Evolutionary conservation across 116 monocot genomes (phyloP).

Genomic region (Cymodocea nodosa): DNA sequence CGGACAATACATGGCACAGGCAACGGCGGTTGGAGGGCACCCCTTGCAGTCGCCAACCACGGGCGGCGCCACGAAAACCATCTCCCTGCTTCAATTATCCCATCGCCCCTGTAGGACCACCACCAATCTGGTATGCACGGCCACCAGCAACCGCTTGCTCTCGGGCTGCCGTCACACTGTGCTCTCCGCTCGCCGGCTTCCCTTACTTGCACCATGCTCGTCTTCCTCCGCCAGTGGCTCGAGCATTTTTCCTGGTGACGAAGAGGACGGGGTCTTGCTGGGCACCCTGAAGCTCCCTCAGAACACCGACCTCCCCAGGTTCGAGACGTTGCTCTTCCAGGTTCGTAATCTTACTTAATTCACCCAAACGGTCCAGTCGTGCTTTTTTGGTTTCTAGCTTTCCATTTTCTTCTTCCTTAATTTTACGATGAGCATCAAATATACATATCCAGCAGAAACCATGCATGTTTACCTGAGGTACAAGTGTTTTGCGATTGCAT

Average conservation of each 20-base stretch:
- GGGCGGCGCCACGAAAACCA: background rate
- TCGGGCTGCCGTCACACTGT: background rate
- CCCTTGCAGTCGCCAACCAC: background rate
- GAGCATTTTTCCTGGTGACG: slow-evolving; percentile 14
- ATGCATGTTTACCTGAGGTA: background rate
- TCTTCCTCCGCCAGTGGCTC: background rate
- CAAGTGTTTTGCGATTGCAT: too few relatives aligned
- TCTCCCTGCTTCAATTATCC: background rate
- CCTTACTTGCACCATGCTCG: background rate
- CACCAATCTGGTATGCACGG: background rate
- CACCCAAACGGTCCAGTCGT: background rate
- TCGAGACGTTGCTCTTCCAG: slow-evolving; percentile 77
- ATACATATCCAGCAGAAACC: background rate
- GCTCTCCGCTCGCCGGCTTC: background rate
- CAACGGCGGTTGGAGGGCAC: background rate
- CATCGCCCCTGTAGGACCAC: background rate
- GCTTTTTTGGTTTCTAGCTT: background rate
- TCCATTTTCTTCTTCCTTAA: background rate
- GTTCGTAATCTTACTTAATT: slow-evolving; percentile 10
- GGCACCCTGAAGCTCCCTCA: slow-evolving; percentile 80
- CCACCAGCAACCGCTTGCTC: background rate
- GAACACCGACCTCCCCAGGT: slow-evolving; percentile 50
- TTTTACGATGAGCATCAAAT: too few relatives aligned
- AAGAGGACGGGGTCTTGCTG: slow-evolving; percentile 60
- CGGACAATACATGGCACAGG: background rate